These are phyloP conservation scores for Hebeloma cylindrosporum DNA, from an alignment of 768 basidiomycete species.

Conservation along the genomic window DNA sequence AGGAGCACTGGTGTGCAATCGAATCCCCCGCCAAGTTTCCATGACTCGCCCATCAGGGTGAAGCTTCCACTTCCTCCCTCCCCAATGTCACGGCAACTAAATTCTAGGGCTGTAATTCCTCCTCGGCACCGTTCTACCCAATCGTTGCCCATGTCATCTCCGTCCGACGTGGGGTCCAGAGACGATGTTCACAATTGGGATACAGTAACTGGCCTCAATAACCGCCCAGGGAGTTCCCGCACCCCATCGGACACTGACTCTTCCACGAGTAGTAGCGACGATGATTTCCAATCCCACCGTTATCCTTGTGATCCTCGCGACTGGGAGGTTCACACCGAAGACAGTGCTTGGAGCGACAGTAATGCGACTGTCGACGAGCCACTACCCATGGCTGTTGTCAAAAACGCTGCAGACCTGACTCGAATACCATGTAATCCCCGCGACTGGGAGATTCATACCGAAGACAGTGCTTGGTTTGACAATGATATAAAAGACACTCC, in stretches of 20 bases:
- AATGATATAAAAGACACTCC: neutral
- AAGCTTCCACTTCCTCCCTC: neutral
- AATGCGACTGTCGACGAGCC: neutral
- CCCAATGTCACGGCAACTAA: too few relatives aligned
- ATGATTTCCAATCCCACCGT: neutral
- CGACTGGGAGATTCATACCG: neutral
- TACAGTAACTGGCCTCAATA: neutral
- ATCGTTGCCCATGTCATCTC: too few relatives aligned
- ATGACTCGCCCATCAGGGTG: too few relatives aligned
- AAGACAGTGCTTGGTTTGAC: neutral
- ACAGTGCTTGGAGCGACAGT: slow-evolving; percentile 12
- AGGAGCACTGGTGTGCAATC: too few relatives aligned
- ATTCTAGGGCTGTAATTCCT: too few relatives aligned
- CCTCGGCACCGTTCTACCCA: too few relatives aligned
- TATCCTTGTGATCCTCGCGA: neutral
- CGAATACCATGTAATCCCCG: neutral
- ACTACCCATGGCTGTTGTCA: neutral
- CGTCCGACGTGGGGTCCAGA: neutral
- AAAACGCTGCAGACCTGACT: neutral
- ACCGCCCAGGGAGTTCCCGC: slow-evolving; percentile 9
- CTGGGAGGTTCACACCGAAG: slow-evolving; percentile 3
- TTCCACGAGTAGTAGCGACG: slow-evolving; percentile 4
- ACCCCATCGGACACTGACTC: slow-evolving; percentile 11
- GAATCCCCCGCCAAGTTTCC: too few relatives aligned
- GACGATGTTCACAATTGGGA: neutral